Percentiles rank a stretch among this genome's conserved stretches.
These are phyloP conservation scores for Carex myosuroides DNA, from an alignment of 176 grass and related monocot species.

Conservation along the genomic window DNA sequence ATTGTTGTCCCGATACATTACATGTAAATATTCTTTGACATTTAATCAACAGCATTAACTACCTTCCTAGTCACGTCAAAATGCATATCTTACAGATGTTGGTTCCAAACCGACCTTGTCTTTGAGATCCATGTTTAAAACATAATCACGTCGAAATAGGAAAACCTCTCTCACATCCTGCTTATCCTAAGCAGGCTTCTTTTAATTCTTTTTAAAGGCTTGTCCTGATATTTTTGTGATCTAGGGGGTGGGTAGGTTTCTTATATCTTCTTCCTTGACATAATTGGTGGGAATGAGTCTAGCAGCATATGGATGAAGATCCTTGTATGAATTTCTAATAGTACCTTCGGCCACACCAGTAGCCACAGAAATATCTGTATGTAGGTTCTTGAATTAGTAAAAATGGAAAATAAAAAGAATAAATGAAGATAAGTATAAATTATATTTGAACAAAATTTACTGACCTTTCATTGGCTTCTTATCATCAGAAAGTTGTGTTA, in stretches of 20 bases:
- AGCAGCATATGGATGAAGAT: slow-evolving; percentile 65
- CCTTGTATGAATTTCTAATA: slow-evolving; percentile 91
- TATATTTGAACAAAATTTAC: background rate
- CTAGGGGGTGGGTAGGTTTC: slow-evolving; percentile 81
- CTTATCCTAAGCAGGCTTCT: background rate
- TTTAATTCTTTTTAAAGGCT: background rate
- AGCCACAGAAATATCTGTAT: slow-evolving; percentile 80
- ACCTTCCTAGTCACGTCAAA: slow-evolving; percentile 2
- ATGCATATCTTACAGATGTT: slow-evolving; percentile 10
- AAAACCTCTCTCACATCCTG: slow-evolving; percentile 1
- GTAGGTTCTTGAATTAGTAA: background rate
- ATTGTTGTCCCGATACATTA: background rate
- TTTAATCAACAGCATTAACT: background rate
- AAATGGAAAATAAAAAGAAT: background rate
- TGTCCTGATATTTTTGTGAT: background rate
- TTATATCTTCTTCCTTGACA: slow-evolving; percentile 82
- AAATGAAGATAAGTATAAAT: background rate
- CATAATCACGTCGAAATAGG: background rate
- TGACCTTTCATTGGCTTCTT: slow-evolving; percentile 88
- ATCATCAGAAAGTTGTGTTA: slow-evolving; percentile 87
- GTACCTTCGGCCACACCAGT: slow-evolving; percentile 90
- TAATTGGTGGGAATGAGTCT: slow-evolving; percentile 74
- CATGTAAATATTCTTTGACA: background rate
- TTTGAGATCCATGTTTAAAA: background rate
- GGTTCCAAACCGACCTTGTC: background rate